These are phyloP conservation scores for Jamesozyma piceae DNA, from an alignment of 805 yeast genomes.

Conservation along the genomic window DNA sequence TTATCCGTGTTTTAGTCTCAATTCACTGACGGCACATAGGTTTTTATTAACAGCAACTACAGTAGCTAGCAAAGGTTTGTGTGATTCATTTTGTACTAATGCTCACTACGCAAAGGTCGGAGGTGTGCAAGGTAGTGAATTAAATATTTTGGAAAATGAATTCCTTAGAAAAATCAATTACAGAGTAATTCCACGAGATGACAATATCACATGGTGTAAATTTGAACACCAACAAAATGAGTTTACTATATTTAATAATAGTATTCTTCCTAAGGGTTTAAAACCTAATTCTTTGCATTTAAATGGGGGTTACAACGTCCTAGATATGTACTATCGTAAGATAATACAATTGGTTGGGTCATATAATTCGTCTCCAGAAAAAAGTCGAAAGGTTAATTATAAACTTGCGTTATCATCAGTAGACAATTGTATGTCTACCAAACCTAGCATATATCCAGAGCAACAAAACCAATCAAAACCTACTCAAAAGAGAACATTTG, in stretches of 20 bases:
- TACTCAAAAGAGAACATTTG: slow-evolving; percentile 3
- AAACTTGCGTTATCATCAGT: slow-evolving; percentile 5
- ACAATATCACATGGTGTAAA: slow-evolving; percentile 33
- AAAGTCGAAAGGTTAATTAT: slow-evolving; percentile 19
- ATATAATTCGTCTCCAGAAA: slow-evolving; percentile 22
- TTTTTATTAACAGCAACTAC: slow-evolving; percentile 85
- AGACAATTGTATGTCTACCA: neutral
- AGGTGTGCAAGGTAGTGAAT: slow-evolving; percentile 74
- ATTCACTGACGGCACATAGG: slow-evolving; percentile 88
- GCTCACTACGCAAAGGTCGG: slow-evolving; percentile 94
- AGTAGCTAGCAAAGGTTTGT: slow-evolving; percentile 80
- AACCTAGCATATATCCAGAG: neutral
- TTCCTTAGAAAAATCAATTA: slow-evolving; percentile 73
- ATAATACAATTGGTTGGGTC: slow-evolving; percentile 44
- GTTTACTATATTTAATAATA: slow-evolving; percentile 8
- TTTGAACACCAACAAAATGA: slow-evolving; percentile 20
- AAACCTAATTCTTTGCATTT: slow-evolving; percentile 7
- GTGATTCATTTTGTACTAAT: slow-evolving; percentile 91
- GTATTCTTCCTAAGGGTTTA: neutral
- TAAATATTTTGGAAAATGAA: slow-evolving; percentile 82
- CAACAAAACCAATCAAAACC: neutral
- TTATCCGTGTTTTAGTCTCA: slow-evolving; percentile 71
- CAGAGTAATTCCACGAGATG: slow-evolving; percentile 54
- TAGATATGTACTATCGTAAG: slow-evolving; percentile 40
- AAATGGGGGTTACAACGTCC: slow-evolving; percentile 32